Conservation (phyloP, 1,284 basidiomycete genomes). For the Apiotrichum brassicae region DNA sequence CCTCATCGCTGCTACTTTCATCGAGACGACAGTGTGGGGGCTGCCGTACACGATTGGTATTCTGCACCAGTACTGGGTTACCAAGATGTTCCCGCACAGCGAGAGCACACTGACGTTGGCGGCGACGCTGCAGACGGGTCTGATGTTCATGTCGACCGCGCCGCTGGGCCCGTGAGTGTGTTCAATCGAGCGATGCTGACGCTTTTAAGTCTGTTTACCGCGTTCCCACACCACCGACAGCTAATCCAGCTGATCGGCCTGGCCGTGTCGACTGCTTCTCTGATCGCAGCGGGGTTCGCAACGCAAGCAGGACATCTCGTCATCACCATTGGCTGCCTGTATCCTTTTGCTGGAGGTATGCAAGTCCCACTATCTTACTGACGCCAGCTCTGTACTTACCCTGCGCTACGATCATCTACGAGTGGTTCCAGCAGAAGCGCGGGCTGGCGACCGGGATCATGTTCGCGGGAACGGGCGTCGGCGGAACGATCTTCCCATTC, state of each 20-base stretch:
- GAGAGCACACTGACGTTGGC: conserved; percentile 37
- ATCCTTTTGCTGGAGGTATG: conserved; percentile 34
- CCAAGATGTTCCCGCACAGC: conserved; percentile 28
- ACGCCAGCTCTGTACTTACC: conserved; percentile 39
- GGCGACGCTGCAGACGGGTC: conserved; percentile 40
- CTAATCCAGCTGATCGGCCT: conserved; percentile 30
- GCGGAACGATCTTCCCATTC: conserved; percentile 44
- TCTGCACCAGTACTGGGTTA: conserved; percentile 43
- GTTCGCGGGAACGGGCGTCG: conserved; percentile 42
- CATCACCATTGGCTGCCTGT: conserved; percentile 38
- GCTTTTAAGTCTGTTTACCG: conserved; percentile 23
- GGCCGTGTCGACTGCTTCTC: conserved; percentile 16
- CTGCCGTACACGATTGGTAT: conserved; percentile 42
- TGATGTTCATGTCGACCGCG: conserved; percentile 18
- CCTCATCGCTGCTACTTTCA: conserved; percentile 35
- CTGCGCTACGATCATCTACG: conserved; percentile 40
- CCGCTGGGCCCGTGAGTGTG: conserved; percentile 10
- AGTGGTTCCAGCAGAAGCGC: conserved; percentile 41
- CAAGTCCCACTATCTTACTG: neutral
- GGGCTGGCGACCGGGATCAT: conserved; percentile 44
- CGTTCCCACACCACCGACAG: conserved; percentile 26
- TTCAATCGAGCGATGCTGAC: neutral
- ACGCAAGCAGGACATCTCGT: conserved; percentile 39
- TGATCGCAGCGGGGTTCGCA: conserved; percentile 36
- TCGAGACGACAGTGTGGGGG: conserved; percentile 24